phyloP scores from a whole-genome alignment of 495 filamentous ascomycete genomes.

The Pyrenula massariospora region DNA sequence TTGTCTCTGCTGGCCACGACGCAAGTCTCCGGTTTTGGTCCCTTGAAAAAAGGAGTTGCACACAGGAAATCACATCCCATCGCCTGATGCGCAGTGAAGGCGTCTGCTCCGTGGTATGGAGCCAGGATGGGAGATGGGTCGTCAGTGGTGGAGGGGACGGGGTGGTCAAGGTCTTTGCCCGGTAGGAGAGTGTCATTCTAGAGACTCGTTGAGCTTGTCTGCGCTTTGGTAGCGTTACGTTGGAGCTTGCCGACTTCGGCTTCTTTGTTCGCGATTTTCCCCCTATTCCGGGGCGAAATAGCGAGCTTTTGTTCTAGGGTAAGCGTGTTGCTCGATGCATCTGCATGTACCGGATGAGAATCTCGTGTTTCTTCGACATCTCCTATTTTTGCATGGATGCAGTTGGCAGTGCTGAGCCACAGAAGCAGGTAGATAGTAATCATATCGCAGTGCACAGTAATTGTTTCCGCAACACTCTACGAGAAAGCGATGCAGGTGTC shows the following conservation, averaged over 20 bases:
- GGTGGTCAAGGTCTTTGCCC: constrained; percentile 86
- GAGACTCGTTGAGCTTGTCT: neutral
- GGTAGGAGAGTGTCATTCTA: too few species aligned
- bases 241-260: neutral
- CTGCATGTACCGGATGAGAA: neutral
- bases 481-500: too few species aligned
- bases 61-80: constrained; percentile 85
- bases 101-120: constrained; percentile 88
- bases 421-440: neutral
- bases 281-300: too few species aligned
- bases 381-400: neutral
- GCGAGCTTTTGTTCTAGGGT: too few species aligned
- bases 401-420: neutral
- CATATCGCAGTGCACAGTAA: neutral
- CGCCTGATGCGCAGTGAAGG: constrained; percentile 89
- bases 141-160: constrained; percentile 94
- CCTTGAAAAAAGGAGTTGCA: constrained; percentile 88
- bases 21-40: constrained; percentile 93
- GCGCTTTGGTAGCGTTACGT: neutral
- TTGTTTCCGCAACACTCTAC: too few species aligned
- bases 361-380: neutral
- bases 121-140: constrained; percentile 84
- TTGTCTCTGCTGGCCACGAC: constrained; percentile 93
- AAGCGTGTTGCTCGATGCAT: neutral
- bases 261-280: neutral